phyloP scores from a whole-genome alignment of 2,329 filamentous ascomycete genomes.

The Thelonectria blattea region DNA sequence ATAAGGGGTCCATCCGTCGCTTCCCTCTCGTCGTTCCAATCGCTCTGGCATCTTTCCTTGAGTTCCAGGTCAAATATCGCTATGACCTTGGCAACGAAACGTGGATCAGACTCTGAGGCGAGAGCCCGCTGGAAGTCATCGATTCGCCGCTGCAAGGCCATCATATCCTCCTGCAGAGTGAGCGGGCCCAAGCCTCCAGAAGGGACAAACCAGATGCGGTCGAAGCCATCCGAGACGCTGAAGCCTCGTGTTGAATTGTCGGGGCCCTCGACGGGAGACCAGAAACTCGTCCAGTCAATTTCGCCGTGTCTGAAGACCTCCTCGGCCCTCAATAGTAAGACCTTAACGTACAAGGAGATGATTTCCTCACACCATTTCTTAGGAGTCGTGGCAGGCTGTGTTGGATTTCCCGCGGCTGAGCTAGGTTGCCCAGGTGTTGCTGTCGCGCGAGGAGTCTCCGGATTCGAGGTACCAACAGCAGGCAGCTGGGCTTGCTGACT shows the following conservation, averaged over 20 bases:
- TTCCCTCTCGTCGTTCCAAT: slow-evolving; percentile 27
- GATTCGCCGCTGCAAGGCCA: slow-evolving; percentile 6
- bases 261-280: slow-evolving; percentile 26
- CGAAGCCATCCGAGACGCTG: slow-evolving; percentile 33
- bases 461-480: background rate
- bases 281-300: slow-evolving; percentile 30
- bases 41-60: slow-evolving; percentile 17
- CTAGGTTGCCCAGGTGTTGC: background rate
- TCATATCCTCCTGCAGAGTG: slow-evolving; percentile 15
- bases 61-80: slow-evolving; percentile 25
- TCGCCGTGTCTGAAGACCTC: slow-evolving; percentile 26
- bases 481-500: background rate
- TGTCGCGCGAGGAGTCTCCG: background rate
- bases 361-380: slow-evolving; percentile 30
- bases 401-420: background rate
- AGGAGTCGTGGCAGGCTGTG: background rate
- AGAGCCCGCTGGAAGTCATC: slow-evolving; percentile 15
- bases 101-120: background rate
- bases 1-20: slow-evolving; percentile 4
- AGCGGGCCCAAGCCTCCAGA: slow-evolving; percentile 18
- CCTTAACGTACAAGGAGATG: slow-evolving; percentile 26
- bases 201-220: slow-evolving; percentile 34
- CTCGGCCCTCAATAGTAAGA: slow-evolving; percentile 29
- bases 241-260: slow-evolving; percentile 13
- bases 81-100: slow-evolving; percentile 1